Conservation (phyloP, 2,329 filamentous ascomycete species). For the Huntiella abstrusa region DNA sequence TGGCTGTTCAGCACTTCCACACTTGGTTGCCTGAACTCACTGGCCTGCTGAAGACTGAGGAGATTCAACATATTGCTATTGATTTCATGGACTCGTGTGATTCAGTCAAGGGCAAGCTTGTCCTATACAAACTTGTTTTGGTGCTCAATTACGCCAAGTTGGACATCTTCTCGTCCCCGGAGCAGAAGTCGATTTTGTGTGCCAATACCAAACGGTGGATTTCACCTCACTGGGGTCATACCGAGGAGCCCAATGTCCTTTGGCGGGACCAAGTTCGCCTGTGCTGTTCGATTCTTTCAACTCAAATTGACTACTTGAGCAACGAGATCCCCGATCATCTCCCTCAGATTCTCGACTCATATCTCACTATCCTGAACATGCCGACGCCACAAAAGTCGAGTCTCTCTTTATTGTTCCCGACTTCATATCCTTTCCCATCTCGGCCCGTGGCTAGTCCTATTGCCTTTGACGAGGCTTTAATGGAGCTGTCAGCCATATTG, state of each 20-base stretch:
- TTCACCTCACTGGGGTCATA: conserved; percentile 77
- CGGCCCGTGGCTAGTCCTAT: conserved; percentile 43
- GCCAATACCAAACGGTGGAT: conserved; percentile 81
- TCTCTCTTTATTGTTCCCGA: conserved; percentile 78
- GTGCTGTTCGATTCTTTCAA: conserved; percentile 81
- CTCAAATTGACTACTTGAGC: conserved; percentile 60
- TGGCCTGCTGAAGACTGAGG: conserved; percentile 56
- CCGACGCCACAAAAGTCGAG: conserved; percentile 37
- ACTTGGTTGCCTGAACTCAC: conserved; percentile 88
- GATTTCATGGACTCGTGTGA: conserved; percentile 87
- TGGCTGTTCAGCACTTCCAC: conserved; percentile 91
- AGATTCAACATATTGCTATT: conserved; percentile 78
- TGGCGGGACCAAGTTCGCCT: conserved; percentile 87
- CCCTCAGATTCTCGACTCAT: conserved; percentile 79
- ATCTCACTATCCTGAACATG: conserved; percentile 49
- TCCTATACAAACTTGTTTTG: conserved; percentile 79
- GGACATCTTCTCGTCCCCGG: conserved; percentile 59
- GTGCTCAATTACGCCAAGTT: conserved; percentile 82
- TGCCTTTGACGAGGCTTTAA: conserved; percentile 64
- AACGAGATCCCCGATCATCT: conserved; percentile 76
- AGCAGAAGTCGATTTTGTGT: conserved; percentile 54
- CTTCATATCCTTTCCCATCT: conserved; percentile 70
- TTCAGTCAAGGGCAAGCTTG: conserved; percentile 71
- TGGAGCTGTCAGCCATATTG: conserved; percentile 76
- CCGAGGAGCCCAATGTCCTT: conserved; percentile 54